Evolutionary conservation across 805 yeast genomes (phyloP).

Genomic region (Candida montana): DNA sequence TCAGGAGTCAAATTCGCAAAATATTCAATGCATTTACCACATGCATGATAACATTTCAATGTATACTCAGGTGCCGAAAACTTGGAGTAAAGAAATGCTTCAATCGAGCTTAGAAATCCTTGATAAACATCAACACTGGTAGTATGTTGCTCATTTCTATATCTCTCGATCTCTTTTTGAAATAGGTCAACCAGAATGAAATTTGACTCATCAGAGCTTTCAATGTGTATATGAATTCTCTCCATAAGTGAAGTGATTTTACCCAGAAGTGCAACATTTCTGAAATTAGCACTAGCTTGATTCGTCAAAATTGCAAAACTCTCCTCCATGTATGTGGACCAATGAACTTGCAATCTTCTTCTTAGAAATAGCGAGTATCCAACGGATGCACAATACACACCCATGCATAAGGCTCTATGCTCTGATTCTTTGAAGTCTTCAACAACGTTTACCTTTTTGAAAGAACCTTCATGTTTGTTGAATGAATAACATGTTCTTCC

Average conservation of each 20-base stretch:
- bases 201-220: constrained; percentile 15
- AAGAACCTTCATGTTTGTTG: constrained; percentile 35
- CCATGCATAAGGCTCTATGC: constrained; percentile 46
- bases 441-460: constrained; percentile 34
- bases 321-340: constrained; percentile 58
- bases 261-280: constrained; percentile 50
- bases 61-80: constrained; percentile 12
- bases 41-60: constrained; percentile 20
- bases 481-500: constrained; percentile 43
- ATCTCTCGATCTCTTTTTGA: constrained; percentile 13
- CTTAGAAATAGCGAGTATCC: constrained; percentile 61
- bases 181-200: constrained; percentile 14
- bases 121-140: constrained; percentile 11
- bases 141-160: constrained; percentile 8
- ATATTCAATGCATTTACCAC: constrained; percentile 15
- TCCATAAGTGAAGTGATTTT: constrained; percentile 58
- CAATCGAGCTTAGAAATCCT: constrained; percentile 21
- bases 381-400: constrained; percentile 57
- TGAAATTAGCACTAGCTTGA: constrained; percentile 27
- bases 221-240: constrained; percentile 32
- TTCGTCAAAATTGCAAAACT: constrained; percentile 47
- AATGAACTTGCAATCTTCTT: constrained; percentile 53
- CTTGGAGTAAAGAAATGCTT: constrained; percentile 23
- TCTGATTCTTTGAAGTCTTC: constrained; percentile 40
- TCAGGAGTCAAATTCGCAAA: constrained; percentile 15